phyloP scores from a whole-genome alignment of 257 asterid species.

The Cruciata laevipes region DNA sequence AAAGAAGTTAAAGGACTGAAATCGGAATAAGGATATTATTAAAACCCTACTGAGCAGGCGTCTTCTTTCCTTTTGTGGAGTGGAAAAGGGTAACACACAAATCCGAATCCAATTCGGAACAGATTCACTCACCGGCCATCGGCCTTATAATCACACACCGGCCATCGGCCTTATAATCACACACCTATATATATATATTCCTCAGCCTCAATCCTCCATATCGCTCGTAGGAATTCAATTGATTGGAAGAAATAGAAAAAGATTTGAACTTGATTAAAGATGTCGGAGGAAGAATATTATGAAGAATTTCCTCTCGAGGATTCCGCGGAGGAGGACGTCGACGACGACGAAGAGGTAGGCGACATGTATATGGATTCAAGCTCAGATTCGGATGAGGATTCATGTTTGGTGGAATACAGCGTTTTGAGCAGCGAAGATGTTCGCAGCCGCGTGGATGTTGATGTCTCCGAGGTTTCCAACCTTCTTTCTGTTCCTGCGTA shows the following conservation, averaged over 20 bases:
- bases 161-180: too few species aligned
- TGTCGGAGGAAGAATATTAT: background rate
- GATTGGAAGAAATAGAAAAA: background rate
- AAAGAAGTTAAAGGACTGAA: too few species aligned
- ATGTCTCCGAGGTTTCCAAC: slow-evolving; percentile 13
- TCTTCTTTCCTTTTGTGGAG: background rate
- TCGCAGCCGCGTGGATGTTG: slow-evolving; percentile 8
- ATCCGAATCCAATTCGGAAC: background rate
- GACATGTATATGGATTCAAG: background rate
- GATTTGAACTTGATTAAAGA: background rate
- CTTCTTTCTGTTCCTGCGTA: slow-evolving; percentile 19
- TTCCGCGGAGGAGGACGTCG: too few species aligned
- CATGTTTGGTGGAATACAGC: background rate
- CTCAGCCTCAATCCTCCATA: too few species aligned
- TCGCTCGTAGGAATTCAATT: background rate
- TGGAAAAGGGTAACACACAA: background rate
- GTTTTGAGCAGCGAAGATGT: slow-evolving; percentile 18
- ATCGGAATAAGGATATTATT: background rate
- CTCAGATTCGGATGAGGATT: background rate
- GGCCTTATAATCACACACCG: too few species aligned
- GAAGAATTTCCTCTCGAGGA: background rate
- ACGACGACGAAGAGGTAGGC: too few species aligned
- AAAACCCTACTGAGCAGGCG: background rate
- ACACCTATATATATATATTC: too few species aligned
- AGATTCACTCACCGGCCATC: too few species aligned